Percentiles rank a stretch among this genome's conserved stretches.
Evolutionary conservation across 2,329 filamentous ascomycete species (phyloP).

Genomic region (Arachnopeziza araneosa): DNA sequence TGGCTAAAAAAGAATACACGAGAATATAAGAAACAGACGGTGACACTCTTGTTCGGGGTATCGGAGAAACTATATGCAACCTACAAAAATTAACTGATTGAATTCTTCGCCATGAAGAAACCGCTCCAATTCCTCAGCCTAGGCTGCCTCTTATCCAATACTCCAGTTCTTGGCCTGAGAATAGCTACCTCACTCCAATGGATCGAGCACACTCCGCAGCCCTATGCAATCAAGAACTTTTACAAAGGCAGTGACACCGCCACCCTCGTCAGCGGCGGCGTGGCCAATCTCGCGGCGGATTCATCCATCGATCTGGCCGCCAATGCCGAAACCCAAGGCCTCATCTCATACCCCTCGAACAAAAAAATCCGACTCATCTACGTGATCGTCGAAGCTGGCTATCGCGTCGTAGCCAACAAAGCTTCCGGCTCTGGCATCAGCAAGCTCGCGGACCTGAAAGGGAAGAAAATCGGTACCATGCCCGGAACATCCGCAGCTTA

Average conservation of each 20-base stretch:
- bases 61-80: not conserved
- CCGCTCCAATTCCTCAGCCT: not conserved
- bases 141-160: not conserved
- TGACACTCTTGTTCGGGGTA: not conserved
- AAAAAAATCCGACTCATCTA: slow-evolving; percentile 15
- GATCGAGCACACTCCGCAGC: slow-evolving; percentile 14
- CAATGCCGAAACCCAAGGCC: slow-evolving; percentile 16
- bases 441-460: slow-evolving; percentile 9
- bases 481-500: slow-evolving; percentile 8
- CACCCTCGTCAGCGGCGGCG: slow-evolving; percentile 7
- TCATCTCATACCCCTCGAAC: slow-evolving; percentile 11
- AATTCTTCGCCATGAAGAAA: not conserved
- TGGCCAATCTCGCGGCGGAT: not conserved
- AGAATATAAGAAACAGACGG: not conserved
- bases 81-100: not conserved
- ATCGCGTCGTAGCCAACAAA: slow-evolving; percentile 14
- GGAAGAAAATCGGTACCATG: slow-evolving; percentile 12
- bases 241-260: slow-evolving; percentile 4
- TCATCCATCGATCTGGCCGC: slow-evolving; percentile 11
- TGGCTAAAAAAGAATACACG: not conserved
- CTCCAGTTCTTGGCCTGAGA: not conserved
- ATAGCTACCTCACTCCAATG: slow-evolving; percentile 2
- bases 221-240: slow-evolving; percentile 9
- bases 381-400: slow-evolving; percentile 9
- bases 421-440: slow-evolving; percentile 2